Evolutionary conservation across 176 grass and related monocot species (phyloP).

Genomic region (Carex kokanica): DNA sequence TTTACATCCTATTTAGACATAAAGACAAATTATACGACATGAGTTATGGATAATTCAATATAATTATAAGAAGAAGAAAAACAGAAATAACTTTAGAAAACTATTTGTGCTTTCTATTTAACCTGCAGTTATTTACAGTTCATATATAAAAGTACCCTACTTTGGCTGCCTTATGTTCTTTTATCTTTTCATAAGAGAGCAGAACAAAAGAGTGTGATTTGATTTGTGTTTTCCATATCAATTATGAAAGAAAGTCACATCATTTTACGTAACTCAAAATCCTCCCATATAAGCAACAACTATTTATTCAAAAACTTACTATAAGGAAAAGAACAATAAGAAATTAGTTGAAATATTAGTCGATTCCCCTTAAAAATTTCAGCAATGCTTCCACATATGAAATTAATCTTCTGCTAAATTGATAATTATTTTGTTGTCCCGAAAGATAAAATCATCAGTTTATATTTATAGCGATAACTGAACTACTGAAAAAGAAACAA

Average conservation of each 20-base stretch:
- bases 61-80: neutral
- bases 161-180: neutral
- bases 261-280: neutral
- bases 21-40: neutral
- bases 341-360: neutral
- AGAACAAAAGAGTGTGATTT: neutral
- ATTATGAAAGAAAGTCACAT: neutral
- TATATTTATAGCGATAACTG: neutral
- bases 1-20: slow-evolving; percentile 61
- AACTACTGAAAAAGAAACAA: neutral
- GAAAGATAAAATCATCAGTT: neutral
- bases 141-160: neutral
- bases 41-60: neutral
- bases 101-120: neutral
- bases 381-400: neutral
- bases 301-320: neutral
- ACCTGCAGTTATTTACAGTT: neutral
- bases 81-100: neutral
- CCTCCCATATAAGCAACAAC: neutral
- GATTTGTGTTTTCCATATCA: neutral
- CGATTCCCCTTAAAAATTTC: neutral
- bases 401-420: neutral
- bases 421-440: neutral
- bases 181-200: neutral
- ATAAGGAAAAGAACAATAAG: neutral